Percentiles rank a stretch among this genome's conserved stretches.
Evolutionary conservation across 768 basidiomycete genomes (phyloP).

Genomic region (Nidularia pulvinata): DNA sequence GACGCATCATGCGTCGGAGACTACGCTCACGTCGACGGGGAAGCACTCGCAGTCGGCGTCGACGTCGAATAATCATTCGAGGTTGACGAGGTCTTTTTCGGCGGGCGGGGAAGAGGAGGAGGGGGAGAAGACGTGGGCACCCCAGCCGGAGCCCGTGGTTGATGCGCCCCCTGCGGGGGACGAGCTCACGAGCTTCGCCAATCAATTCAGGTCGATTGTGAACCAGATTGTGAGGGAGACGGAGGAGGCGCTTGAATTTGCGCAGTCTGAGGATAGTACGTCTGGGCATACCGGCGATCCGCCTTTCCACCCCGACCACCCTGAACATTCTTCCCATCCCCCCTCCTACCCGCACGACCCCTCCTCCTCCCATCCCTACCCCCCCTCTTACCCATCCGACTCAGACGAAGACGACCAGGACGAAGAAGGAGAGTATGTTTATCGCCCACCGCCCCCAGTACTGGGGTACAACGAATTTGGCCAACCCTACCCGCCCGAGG

Average conservation of each 20-base stretch:
- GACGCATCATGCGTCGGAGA: conserved; percentile 9
- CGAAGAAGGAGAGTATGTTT: conserved; percentile 10
- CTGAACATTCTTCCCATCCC: background rate
- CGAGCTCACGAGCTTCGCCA: conserved; percentile 29
- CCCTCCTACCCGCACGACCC: background rate
- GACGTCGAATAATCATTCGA: conserved; percentile 12
- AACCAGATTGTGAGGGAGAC: conserved; percentile 51
- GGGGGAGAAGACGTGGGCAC: too few species aligned
- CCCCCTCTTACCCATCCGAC: conserved; percentile 6
- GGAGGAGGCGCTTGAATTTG: conserved; percentile 42
- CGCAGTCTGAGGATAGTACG: conserved; percentile 21
- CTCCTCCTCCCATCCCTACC: background rate
- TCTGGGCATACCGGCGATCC: conserved; percentile 8
- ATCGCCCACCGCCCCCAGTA: conserved; percentile 20
- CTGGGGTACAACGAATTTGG: conserved; percentile 50
- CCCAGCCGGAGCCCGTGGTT: too few species aligned
- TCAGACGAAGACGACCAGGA: conserved; percentile 13
- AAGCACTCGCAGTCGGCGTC: background rate
- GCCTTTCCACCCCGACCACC: background rate
- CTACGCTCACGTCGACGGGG: conserved; percentile 13
- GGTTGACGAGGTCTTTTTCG: conserved; percentile 16
- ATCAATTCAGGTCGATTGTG: conserved; percentile 51
- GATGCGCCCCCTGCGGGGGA: background rate
- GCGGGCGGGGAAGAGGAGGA: conserved; percentile 7
- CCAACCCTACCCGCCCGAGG: conserved; percentile 42